Conservation (phyloP, 148 eudicot species). For the Chenopodium formosanum region DNA sequence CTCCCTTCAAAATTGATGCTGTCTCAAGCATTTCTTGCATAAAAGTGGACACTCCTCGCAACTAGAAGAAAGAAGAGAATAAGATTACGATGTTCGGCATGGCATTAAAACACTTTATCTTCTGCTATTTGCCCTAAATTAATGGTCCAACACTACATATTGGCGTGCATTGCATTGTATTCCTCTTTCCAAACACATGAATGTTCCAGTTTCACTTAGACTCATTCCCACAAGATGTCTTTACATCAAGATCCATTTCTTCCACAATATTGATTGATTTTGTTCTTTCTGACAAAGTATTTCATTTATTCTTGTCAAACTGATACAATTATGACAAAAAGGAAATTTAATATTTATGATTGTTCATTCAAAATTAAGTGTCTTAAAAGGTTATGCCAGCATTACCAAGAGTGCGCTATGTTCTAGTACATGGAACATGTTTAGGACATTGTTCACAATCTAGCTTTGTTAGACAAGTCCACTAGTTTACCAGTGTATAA, state of each 20-base stretch:
- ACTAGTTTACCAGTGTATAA: not conserved
- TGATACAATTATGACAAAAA: not conserved
- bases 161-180: not conserved
- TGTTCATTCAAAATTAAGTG: not conserved
- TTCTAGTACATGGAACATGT: not conserved
- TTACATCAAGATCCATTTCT: not conserved
- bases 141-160: not conserved
- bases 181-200: not conserved
- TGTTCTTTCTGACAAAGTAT: not conserved
- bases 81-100: conserved; percentile 2
- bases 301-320: not conserved
- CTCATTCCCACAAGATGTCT: not conserved
- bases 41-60: conserved; percentile 97
- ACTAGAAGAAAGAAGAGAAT: conserved; percentile 36
- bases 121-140: not conserved
- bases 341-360: not conserved
- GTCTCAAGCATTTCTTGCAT: conserved; percentile 99
- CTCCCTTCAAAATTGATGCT: conserved; percentile 96
- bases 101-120: not conserved
- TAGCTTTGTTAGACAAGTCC: not conserved
- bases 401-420: not conserved
- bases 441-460: not conserved
- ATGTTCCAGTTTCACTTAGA: not conserved
- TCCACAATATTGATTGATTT: not conserved
- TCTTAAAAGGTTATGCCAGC: not conserved